Percentiles rank a stretch among this genome's conserved stretches.
Conservation (phyloP, 1,139 yeast species). For the Pichia terricola region DNA sequence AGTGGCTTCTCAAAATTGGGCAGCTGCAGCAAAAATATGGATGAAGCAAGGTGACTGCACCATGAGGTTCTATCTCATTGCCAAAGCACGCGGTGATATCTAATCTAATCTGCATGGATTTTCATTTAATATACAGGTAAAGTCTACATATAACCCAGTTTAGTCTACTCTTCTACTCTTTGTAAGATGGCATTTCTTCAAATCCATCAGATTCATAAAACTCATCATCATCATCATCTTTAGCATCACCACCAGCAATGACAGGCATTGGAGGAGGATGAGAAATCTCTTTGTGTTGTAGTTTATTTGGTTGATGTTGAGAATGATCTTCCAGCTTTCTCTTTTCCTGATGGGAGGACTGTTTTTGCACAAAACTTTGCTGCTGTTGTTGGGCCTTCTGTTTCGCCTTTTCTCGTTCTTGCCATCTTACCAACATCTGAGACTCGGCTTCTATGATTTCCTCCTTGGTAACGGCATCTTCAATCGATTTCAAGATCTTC, state of each 20-base stretch:
- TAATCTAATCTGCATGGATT: too few relatives aligned
- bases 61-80: too few relatives aligned
- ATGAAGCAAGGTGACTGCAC: too few relatives aligned
- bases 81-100: too few relatives aligned
- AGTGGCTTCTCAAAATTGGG: too few relatives aligned
- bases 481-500: slow-evolving; percentile 73
- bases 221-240: slow-evolving; percentile 17
- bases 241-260: neutral
- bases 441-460: slow-evolving; percentile 49
- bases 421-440: slow-evolving; percentile 40
- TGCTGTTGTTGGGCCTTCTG: slow-evolving; percentile 12
- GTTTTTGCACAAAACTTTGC: slow-evolving; percentile 12
- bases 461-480: slow-evolving; percentile 75
- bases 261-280: neutral
- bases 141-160: too few relatives aligned
- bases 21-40: too few relatives aligned
- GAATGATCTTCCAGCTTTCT: slow-evolving; percentile 7
- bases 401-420: slow-evolving; percentile 30
- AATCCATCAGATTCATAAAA: slow-evolving; percentile 28
- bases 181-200: slow-evolving; percentile 16
- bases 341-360: slow-evolving; percentile 5
- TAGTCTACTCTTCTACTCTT: too few relatives aligned
- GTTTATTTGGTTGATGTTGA: neutral
- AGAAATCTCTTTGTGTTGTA: neutral
- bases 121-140: too few relatives aligned